phyloP scores from a whole-genome alignment of 73 alveolate genomes.

The Tetrahymena malaccensis region DNA sequence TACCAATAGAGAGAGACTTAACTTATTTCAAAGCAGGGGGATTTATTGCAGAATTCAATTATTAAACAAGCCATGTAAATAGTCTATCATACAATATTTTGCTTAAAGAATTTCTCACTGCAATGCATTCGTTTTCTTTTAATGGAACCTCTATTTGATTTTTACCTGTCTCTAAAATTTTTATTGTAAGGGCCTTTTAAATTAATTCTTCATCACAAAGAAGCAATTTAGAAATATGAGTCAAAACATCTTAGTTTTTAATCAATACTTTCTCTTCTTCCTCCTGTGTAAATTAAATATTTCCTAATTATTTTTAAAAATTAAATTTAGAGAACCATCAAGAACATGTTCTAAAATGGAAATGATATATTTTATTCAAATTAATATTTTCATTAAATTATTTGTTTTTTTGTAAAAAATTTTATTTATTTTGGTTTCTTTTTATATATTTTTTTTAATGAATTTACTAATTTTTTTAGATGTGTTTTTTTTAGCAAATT shows the following conservation, averaged over 20 bases:
- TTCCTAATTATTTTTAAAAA: background rate
- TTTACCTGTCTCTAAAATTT: conserved; percentile 28
- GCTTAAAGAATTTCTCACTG: conserved; percentile 83
- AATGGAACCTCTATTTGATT: conserved; percentile 40
- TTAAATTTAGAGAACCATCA: too few relatives aligned
- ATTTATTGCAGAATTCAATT: conserved; percentile 31
- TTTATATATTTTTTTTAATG: too few relatives aligned
- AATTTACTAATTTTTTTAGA: too few relatives aligned
- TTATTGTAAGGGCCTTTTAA: conserved; percentile 39
- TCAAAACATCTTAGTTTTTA: background rate
- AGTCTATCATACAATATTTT: conserved; percentile 84
- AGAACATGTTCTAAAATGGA: too few relatives aligned
- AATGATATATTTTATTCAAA: too few relatives aligned
- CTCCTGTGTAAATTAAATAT: background rate
- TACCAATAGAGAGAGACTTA: background rate
- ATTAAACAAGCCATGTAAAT: conserved; percentile 76
- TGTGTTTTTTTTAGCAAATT: too few relatives aligned
- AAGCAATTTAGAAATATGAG: background rate
- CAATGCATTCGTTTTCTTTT: conserved; percentile 33
- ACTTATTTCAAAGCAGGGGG: conserved; percentile 22
- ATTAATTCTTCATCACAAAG: conserved; percentile 19
- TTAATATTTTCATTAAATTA: too few relatives aligned
- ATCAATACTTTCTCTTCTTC: background rate
- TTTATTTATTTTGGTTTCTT: too few relatives aligned
- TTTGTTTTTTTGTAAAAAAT: too few relatives aligned